Evolutionary conservation across 78 protist species (phyloP), one percentile per base, ranked within the genome.

Genomic region (Anaeramoeba flamelloides): DNA sequence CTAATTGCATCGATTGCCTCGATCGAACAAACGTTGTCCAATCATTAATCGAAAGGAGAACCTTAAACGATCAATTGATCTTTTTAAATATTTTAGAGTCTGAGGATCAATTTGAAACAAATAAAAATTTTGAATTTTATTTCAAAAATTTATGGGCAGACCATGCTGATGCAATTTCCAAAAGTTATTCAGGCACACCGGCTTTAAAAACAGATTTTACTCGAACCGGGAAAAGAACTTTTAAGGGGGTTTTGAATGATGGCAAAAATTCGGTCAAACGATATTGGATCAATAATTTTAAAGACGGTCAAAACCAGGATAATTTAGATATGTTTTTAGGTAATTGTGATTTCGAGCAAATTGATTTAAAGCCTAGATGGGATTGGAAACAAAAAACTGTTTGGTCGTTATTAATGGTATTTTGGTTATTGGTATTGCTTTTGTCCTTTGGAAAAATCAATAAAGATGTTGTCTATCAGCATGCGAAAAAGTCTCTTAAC

Each of bases 21-120:
- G 98, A 94, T 38, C 64, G 98, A 3, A 94, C 98, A 22, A 94
- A 94, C 40, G 97, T 94, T 2, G 92, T 87, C 0, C 95, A 94
- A 82, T 3, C 80, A 36, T 40, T 87, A 37, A 36, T 92, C 2
- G 91, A 8, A 53, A 53, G 69, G 17, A 53, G 69, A 53, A 53
- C 8, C 17, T 53, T 53, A 53, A 17, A 53, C 8, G 69, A 53
- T 26, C 34, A 53, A 53, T 53, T 53, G 17, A 53, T 8, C 8
- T 26, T 26, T 26, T 17, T 26, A 53, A 17, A 17, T 26, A 53
- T 53, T 26, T 26, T 53, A 26, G 34, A 53, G 17, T 8, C 8
- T 26, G 17, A 53, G 34, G 69, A 53, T 26, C 8, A 53, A 53
- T 26, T 53, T 53, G 69, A 53, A 53, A 17, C 8, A 26, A 53